phyloP scores from a whole-genome alignment of 345 rosid species.

The Euphorbia tirucalli region DNA sequence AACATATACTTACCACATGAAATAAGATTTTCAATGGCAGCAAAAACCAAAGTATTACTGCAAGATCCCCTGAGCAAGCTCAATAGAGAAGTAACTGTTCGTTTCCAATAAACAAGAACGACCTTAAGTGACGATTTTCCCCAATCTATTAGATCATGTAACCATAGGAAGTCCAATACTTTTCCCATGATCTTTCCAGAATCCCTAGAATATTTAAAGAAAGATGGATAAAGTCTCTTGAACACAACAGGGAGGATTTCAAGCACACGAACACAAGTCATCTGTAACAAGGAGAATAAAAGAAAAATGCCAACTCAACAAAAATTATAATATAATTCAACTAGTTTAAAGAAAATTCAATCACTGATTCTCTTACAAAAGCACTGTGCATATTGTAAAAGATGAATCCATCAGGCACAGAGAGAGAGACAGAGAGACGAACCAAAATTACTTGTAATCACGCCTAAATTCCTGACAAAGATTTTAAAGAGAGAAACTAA shows the following conservation, averaged over 20 bases:
- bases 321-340: neutral
- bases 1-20: constrained; percentile 56
- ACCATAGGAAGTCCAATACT: constrained; percentile 63
- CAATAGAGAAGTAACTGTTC: constrained; percentile 57
- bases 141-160: constrained; percentile 88
- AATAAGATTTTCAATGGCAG: constrained; percentile 55
- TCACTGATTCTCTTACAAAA: neutral
- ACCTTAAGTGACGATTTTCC: constrained; percentile 88
- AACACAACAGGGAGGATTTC: constrained; percentile 79
- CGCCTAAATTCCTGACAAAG: neutral
- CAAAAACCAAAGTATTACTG: constrained; percentile 37
- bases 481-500: neutral
- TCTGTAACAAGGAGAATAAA: constrained; percentile 47
- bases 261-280: constrained; percentile 87
- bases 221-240: constrained; percentile 49
- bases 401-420: neutral
- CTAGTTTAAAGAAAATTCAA: neutral
- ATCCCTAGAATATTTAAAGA: constrained; percentile 27
- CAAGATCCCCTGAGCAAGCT: constrained; percentile 47
- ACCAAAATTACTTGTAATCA: neutral
- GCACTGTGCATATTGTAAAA: neutral
- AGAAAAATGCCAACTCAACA: constrained; percentile 10
- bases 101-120: constrained; percentile 78
- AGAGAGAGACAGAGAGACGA: neutral
- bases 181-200: constrained; percentile 34